phyloP scores from a whole-genome alignment of 257 asterid species.

The Fraxinus anomala region DNA sequence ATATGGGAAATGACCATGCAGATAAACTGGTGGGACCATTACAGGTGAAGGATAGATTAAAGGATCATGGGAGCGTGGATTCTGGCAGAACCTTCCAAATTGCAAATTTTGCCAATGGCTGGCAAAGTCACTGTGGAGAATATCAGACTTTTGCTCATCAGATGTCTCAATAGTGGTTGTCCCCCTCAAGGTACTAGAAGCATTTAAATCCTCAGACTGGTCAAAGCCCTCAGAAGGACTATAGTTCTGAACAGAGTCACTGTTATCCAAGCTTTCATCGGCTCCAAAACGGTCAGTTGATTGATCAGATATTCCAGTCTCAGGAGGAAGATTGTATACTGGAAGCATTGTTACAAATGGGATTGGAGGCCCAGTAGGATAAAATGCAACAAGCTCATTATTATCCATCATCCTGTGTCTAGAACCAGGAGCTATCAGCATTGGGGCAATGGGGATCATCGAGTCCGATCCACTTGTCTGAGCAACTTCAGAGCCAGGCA shows the following conservation, averaged over 20 bases:
- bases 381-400: constrained; percentile 76
- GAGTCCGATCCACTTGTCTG: constrained; percentile 83
- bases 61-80: constrained; percentile 57
- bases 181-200: constrained; percentile 50
- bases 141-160: constrained; percentile 65
- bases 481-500: constrained; percentile 59
- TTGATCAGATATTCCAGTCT: constrained; percentile 57
- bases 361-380: constrained; percentile 96
- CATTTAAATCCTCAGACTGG: constrained; percentile 51
- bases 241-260: constrained; percentile 50
- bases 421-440: constrained; percentile 72
- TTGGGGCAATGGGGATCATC: constrained; percentile 65
- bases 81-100: constrained; percentile 88
- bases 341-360: constrained; percentile 98
- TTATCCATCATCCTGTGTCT: constrained; percentile 60
- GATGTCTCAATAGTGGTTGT: constrained; percentile 46
- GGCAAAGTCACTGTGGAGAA: constrained; percentile 82
- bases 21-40: constrained; percentile 79
- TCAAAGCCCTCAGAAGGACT: constrained; percentile 47
- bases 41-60: constrained; percentile 64
- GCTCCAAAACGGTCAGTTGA: constrained; percentile 56
- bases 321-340: constrained; percentile 64
- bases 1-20: constrained; percentile 78
- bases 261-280: constrained; percentile 49
- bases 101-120: constrained; percentile 93